phyloP scores from a whole-genome alignment of 2,329 filamentous ascomycete species.

The Neofusicoccum ribis region DNA sequence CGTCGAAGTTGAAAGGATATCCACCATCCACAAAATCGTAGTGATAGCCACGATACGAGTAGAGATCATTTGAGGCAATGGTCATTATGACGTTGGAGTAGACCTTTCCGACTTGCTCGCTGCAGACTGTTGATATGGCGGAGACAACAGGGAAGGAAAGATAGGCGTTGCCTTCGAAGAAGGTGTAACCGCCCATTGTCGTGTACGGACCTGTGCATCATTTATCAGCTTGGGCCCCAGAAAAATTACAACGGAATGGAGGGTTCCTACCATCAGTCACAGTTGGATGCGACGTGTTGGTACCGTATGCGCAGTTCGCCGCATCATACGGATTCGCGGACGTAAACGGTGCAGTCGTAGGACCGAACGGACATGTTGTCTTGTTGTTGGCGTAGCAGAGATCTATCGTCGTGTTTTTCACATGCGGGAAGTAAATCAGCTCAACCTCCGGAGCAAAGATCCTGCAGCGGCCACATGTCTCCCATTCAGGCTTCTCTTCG shows the following conservation, averaged over 20 bases:
- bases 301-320: slow-evolving; percentile 8
- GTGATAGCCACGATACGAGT: not conserved
- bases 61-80: not conserved
- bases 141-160: slow-evolving; percentile 1
- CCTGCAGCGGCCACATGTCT: not conserved
- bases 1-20: slow-evolving; percentile 12
- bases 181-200: not conserved
- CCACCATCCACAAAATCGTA: not conserved
- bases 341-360: slow-evolving; percentile 4
- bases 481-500: not conserved
- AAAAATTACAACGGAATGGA: not conserved
- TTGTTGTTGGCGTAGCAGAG: not conserved
- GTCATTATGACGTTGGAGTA: slow-evolving; percentile 11
- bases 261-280: not conserved
- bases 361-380: slow-evolving; percentile 4
- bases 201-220: not conserved
- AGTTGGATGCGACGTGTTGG: not conserved
- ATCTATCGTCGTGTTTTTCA: not conserved
- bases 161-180: slow-evolving; percentile 10
- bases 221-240: not conserved
- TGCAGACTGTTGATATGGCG: not conserved
- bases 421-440: slow-evolving; percentile 4
- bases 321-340: slow-evolving; percentile 7
- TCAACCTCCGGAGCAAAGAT: not conserved
- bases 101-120: not conserved